Evolutionary conservation across 169 alveolate species (phyloP).

Genomic region (Fabrea salina): DNA sequence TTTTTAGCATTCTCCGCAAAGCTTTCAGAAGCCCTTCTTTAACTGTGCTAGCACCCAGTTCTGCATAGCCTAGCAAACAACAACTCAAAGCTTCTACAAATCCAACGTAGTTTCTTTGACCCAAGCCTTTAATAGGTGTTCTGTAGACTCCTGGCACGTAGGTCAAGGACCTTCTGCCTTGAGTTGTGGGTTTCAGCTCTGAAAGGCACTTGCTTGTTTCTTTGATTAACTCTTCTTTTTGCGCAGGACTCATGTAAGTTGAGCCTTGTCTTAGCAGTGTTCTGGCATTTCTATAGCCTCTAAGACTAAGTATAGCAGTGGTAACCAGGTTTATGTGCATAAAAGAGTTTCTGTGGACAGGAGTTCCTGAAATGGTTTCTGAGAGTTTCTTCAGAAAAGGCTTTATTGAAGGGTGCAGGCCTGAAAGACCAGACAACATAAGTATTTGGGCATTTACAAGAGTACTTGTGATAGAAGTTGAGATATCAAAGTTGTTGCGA

Average conservation of each 20-base stretch:
- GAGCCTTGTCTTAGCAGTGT: background rate
- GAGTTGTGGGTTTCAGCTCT: no score
- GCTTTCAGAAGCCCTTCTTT: background rate
- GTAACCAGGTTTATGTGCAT: background rate
- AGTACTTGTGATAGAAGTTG: background rate
- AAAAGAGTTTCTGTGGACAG: background rate
- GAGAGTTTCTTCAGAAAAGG: background rate
- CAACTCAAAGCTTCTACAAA: constrained; percentile 21
- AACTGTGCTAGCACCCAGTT: background rate
- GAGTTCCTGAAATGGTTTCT: background rate
- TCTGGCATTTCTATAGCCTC: background rate
- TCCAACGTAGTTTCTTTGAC: background rate
- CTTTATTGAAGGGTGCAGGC: background rate
- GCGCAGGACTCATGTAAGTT: background rate
- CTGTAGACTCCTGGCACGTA: no score
- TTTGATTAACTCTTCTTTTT: background rate
- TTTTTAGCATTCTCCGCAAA: constrained; percentile 7
- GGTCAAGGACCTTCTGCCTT: no score
- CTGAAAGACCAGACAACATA: background rate
- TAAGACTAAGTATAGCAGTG: background rate
- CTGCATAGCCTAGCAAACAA: background rate
- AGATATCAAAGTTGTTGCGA: background rate
- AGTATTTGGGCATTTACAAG: background rate
- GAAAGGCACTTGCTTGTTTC: no score
- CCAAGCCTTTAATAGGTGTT: no score